Evolutionary conservation across 23 red algal species (phyloP).

Genomic region (Cyanidioschyzon merolae): DNA sequence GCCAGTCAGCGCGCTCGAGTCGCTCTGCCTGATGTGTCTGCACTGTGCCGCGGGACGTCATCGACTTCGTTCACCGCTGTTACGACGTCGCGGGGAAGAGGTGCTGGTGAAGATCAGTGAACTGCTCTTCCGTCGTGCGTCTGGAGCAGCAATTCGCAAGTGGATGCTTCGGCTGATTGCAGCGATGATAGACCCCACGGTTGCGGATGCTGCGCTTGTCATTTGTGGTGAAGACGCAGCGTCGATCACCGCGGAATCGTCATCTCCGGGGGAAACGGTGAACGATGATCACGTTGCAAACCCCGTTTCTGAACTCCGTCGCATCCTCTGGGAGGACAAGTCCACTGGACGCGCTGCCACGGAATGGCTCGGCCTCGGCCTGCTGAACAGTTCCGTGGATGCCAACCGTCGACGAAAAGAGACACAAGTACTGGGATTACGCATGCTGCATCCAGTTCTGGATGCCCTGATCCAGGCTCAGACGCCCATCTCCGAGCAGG

Average conservation of each 20-base stretch:
- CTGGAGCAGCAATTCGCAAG: neutral
- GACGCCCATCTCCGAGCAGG: neutral
- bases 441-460: neutral
- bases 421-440: slow-evolving; percentile 13
- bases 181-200: slow-evolving; percentile 23
- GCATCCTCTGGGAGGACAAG: neutral
- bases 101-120: neutral
- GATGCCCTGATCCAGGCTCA: neutral
- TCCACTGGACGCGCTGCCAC: neutral
- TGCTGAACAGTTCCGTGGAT: neutral
- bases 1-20: slow-evolving; percentile 23
- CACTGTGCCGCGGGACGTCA: slow-evolving; percentile 33
- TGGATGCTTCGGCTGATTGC: slow-evolving; percentile 32
- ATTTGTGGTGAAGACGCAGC: slow-evolving; percentile 21
- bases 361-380: neutral
- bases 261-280: neutral
- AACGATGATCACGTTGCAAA: neutral
- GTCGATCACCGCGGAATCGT: slow-evolving; percentile 25
- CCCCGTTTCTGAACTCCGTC: neutral
- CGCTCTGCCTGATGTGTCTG: slow-evolving; percentile 37
- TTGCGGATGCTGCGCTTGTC: slow-evolving; percentile 20
- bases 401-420: neutral
- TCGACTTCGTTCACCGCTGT: slow-evolving; percentile 40
- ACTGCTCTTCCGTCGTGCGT: neutral
- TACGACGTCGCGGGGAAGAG: neutral